Percentiles rank a stretch among this genome's conserved stretches.
These are phyloP conservation scores for Salvia rosmarinus DNA, from an alignment of 257 asterid genomes.

Conservation along the genomic window DNA sequence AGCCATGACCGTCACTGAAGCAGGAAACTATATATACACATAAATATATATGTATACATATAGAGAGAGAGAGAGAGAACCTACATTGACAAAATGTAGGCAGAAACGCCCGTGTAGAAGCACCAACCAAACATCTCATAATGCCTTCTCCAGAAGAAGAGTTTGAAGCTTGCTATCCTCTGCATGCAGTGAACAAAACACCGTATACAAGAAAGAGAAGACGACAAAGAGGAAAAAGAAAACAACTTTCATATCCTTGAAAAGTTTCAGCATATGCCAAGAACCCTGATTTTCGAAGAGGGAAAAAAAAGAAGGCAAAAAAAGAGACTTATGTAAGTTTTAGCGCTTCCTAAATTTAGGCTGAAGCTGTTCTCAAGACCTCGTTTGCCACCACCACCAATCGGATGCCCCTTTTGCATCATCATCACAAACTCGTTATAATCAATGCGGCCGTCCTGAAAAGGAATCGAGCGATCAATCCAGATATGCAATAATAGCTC, in stretches of 20 bases:
- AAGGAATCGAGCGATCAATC: neutral
- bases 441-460: conserved; percentile 87
- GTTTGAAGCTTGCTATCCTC: conserved; percentile 5
- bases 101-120: neutral
- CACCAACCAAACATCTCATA: conserved; percentile 10
- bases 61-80: too few relatives aligned
- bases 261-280: neutral
- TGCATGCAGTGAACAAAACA: conserved; percentile 10
- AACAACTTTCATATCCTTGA: neutral
- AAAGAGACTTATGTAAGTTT: conserved; percentile 41
- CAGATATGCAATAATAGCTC: too few relatives aligned
- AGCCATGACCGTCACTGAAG: too few relatives aligned
- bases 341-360: conserved; percentile 67
- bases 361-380: conserved; percentile 77
- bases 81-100: neutral
- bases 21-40: too few relatives aligned
- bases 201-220: conserved; percentile 30
- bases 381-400: conserved; percentile 53
- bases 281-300: neutral
- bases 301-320: conserved; percentile 8
- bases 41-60: too few relatives aligned
- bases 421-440: conserved; percentile 80
- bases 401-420: conserved; percentile 78
- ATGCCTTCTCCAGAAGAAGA: conserved; percentile 14
- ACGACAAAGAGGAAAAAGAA: too few relatives aligned